Base-by-base conservation (phyloP, 139 green algal genomes). In the Chlorella sorokiniana region DNA sequence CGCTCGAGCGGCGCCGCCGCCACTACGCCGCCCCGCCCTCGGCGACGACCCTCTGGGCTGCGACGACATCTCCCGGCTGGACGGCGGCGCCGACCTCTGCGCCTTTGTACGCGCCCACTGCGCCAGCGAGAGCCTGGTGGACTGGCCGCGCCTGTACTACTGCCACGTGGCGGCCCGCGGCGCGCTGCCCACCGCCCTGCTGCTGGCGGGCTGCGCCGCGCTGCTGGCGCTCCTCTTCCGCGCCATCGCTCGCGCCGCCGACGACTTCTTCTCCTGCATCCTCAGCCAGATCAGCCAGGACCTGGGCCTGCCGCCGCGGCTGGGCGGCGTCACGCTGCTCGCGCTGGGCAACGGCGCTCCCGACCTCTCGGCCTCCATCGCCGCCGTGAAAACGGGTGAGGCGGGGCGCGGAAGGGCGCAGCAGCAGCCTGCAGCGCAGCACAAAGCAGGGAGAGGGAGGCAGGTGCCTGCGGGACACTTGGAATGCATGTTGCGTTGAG, bases 251-350 rank as follows among this genome's bases (percentile, higher is more conserved):
- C 90, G 92, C 70, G 95, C 94, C 5, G 92, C 95, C 31, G 94
- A 97, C 78, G 81, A 94, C 33, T 97, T 95, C 84, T 96, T 98
- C 83, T 90, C 85, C 0, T 91, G 91, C 69, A 94, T 93, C 59
- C 90, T 97, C 71, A 91, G 92, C 1, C 89, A 81, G 27, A 81
- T 81, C 41, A 72, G 59, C 3, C 81, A 85, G 68, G 93, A 97
- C 38, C 85, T 95, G 38, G 93, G 94, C 33, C 90, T 98, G 85
- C 85, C 94, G 45, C 94, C 94, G 23, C 86, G 94, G 42, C 93
- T 98, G 82, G 94, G 91, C 7, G 94, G 93, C 84, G 94, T 97
- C 1, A 98, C 94, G 0, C 92, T 98, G 63, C 89, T 98, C 51
- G 94, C 94, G 1, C 88, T 97, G 41, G 94, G 94, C 70, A 98